phyloP scores from a whole-genome alignment of 306 rosid species.

The Medicago arabica region DNA sequence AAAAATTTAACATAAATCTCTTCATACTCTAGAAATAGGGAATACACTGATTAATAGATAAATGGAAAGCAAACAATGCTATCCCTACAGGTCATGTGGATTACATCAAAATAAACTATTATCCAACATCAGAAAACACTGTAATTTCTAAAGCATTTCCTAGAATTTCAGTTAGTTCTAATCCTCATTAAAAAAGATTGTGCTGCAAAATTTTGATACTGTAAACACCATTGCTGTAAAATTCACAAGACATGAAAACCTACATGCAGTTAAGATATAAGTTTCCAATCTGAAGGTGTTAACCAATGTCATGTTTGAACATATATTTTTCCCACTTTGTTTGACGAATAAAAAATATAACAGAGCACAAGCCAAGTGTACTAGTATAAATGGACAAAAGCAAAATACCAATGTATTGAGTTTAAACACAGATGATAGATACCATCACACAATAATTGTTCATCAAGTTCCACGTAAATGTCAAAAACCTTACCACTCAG shows the following conservation, averaged over 20 bases:
- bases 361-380: not conserved
- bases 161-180: not conserved
- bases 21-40: not conserved
- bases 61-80: slow-evolving; percentile 11
- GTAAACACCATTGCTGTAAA: not conserved
- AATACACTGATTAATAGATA: slow-evolving; percentile 4
- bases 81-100: not conserved
- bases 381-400: slow-evolving; percentile 22
- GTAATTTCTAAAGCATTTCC: not conserved
- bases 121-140: not conserved
- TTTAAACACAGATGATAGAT: not conserved
- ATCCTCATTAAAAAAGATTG: not conserved
- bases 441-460: not conserved
- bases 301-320: not conserved
- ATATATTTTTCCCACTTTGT: not conserved
- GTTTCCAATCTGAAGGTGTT: not conserved
- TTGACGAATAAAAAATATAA: slow-evolving; percentile 19
- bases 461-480: slow-evolving; percentile 16
- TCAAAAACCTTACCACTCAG: slow-evolving; percentile 4
- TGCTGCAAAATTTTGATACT: not conserved
- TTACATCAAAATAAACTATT: slow-evolving; percentile 5
- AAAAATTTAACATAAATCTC: too few relatives aligned
- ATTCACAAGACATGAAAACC: not conserved
- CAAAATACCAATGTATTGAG: slow-evolving; percentile 15
- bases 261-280: slow-evolving; percentile 1